Percentiles rank a stretch among this genome's conserved stretches.
phyloP scores from a whole-genome alignment of 176 grass and related monocot genomes.

The Cenchrus fungigraminus region DNA sequence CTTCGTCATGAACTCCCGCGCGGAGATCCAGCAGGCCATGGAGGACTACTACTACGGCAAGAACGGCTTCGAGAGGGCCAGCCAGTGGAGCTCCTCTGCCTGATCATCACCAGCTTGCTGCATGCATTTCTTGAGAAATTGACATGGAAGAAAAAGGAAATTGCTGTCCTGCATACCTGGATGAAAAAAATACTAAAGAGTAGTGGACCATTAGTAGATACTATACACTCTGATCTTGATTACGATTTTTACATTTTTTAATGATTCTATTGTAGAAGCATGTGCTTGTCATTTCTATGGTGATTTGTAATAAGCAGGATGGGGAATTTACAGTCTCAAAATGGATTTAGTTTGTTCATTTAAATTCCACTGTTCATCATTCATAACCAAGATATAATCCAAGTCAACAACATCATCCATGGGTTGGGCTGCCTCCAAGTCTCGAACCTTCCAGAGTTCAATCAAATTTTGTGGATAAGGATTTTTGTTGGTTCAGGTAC shows the following conservation, averaged over 20 bases:
- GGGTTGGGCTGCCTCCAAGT: background rate
- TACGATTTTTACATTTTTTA: background rate
- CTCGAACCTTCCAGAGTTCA: background rate
- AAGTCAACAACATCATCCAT: background rate
- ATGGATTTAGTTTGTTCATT: background rate
- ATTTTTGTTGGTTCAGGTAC: background rate
- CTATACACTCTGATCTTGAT: background rate
- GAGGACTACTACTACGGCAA: conserved; percentile 64
- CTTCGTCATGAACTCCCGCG: conserved; percentile 79
- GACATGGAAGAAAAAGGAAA: background rate
- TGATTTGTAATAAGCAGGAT: conserved; percentile 4
- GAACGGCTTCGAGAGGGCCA: conserved; percentile 82
- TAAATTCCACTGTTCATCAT: background rate
- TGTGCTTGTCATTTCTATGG: background rate
- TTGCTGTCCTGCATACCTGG: background rate
- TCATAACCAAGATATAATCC: background rate
- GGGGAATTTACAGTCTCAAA: background rate
- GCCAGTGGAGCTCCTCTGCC: conserved; percentile 49
- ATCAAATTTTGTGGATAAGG: background rate
- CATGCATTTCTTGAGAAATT: background rate
- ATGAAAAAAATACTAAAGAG: too few relatives aligned
- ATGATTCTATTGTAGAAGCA: background rate
- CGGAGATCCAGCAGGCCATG: conserved; percentile 78
- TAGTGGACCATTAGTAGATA: background rate
- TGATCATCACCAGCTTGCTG: background rate